Percentiles rank a stretch among this genome's conserved stretches.
These are phyloP conservation scores for Trichoderma semiorbis DNA, from an alignment of 2,329 filamentous ascomycete species.

Conservation along the genomic window DNA sequence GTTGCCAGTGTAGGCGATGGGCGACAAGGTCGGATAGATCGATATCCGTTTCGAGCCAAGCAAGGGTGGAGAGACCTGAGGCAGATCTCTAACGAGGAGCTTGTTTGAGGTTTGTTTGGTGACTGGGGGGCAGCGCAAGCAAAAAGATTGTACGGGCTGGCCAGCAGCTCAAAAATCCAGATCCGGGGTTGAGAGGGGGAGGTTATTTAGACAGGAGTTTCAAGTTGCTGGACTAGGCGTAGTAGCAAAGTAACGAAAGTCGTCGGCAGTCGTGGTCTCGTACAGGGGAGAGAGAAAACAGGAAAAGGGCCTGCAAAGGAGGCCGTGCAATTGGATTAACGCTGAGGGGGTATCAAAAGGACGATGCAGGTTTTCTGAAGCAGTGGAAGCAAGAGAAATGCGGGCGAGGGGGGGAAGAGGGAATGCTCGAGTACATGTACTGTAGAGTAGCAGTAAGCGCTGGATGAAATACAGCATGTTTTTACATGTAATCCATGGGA, in stretches of 20 bases:
- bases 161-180: neutral
- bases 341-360: slow-evolving; percentile 7
- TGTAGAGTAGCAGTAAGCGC: neutral
- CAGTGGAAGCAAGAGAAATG: slow-evolving; percentile 14
- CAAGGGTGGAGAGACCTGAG: slow-evolving; percentile 13
- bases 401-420: neutral
- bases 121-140: neutral
- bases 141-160: neutral
- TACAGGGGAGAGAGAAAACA: neutral
- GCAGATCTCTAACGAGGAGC: slow-evolving; percentile 8
- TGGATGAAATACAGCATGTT: neutral
- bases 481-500: neutral
- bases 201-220: neutral
- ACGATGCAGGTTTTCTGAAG: slow-evolving; percentile 8
- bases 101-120: slow-evolving; percentile 13
- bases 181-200: neutral
- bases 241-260: neutral
- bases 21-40: slow-evolving; percentile 13
- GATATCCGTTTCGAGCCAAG: slow-evolving; percentile 5
- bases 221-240: neutral
- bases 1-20: neutral
- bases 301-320: neutral
- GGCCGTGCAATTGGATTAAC: neutral
- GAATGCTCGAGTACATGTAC: neutral
- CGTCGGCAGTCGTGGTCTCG: slow-evolving; percentile 13